These are phyloP conservation scores for Setaria italica DNA, from an alignment of 202 grass and related monocot genomes.

Conservation along the genomic window DNA sequence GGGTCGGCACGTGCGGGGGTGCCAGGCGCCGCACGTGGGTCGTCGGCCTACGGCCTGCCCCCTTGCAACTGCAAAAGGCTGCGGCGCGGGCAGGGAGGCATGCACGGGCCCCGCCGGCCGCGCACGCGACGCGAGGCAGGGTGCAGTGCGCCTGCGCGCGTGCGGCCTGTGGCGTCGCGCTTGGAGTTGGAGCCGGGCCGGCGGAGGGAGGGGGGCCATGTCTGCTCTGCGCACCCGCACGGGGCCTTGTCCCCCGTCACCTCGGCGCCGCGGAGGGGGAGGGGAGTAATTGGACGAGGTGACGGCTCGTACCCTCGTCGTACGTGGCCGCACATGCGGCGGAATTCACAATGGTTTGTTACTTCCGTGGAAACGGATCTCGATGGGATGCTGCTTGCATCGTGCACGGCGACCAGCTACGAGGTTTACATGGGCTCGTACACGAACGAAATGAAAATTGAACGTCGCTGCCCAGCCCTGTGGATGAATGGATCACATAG, in stretches of 20 bases:
- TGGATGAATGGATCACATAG: too few relatives aligned
- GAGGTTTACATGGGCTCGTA: background rate
- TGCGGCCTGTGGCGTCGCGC: background rate
- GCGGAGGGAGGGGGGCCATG: background rate
- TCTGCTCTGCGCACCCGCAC: slow-evolving; percentile 1
- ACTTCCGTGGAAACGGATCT: background rate
- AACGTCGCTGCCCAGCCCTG: too few relatives aligned
- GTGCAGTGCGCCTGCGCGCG: background rate
- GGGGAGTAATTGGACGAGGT: background rate
- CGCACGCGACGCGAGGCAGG: background rate
- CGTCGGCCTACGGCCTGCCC: background rate
- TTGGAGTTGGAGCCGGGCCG: background rate
- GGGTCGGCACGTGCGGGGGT: slow-evolving; percentile 54
- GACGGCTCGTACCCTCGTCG: background rate
- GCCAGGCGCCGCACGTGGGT: slow-evolving; percentile 43
- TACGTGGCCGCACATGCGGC: background rate
- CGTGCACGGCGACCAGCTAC: background rate
- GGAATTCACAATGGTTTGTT: background rate
- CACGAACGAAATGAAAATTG: too few relatives aligned
- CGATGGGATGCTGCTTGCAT: background rate
- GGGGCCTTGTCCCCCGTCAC: slow-evolving; percentile 24
- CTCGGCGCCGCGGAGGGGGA: background rate
- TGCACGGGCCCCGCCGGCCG: background rate
- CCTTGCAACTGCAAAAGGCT: background rate
- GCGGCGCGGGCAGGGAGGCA: background rate